These are phyloP conservation scores for Zymoseptoria brevis DNA, from an alignment of 2,329 filamentous ascomycete genomes.

Conservation along the genomic window DNA sequence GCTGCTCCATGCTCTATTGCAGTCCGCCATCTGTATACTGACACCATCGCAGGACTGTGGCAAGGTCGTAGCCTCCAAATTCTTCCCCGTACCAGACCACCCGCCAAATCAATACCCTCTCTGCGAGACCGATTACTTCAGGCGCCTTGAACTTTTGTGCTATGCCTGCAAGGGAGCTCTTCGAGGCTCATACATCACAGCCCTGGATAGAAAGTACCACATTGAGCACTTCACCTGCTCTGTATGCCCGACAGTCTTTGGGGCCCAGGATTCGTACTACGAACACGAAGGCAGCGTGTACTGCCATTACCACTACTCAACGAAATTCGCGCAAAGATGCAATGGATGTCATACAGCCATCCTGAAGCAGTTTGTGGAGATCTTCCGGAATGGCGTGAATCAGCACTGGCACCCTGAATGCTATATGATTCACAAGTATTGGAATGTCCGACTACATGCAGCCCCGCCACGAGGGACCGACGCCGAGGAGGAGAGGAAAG, in stretches of 20 bases:
- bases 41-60: conserved; percentile 71
- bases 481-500: conserved; percentile 19
- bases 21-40: conserved; percentile 12
- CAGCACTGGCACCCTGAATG: conserved; percentile 99
- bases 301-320: conserved; percentile 98
- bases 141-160: conserved; percentile 81
- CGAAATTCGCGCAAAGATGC: conserved; percentile 89
- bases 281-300: conserved; percentile 95
- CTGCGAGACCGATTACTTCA: conserved; percentile 97
- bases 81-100: conserved; percentile 93
- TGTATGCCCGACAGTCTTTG: conserved; percentile 93
- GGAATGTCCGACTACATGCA: conserved; percentile 76
- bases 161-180: conserved; percentile 87
- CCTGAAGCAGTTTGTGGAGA: conserved; percentile 97
- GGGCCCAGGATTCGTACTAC: conserved; percentile 96
- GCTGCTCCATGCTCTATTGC: conserved; percentile 16
- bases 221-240: conserved; percentile 99
- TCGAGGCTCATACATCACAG: conserved; percentile 95
- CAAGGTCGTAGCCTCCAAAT: conserved; percentile 95
- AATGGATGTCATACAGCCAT: conserved; percentile 97
- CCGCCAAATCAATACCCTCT: conserved; percentile 85
- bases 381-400: conserved; percentile 94
- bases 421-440: conserved; percentile 99
- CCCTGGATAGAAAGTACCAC: conserved; percentile 94
- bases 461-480: conserved; percentile 34